A percentile compares a stretch with the other conserved stretches of the same genome.
phyloP scores from a whole-genome alignment of 2,329 filamentous ascomycete species.

The Paramyrothecium sp. region DNA sequence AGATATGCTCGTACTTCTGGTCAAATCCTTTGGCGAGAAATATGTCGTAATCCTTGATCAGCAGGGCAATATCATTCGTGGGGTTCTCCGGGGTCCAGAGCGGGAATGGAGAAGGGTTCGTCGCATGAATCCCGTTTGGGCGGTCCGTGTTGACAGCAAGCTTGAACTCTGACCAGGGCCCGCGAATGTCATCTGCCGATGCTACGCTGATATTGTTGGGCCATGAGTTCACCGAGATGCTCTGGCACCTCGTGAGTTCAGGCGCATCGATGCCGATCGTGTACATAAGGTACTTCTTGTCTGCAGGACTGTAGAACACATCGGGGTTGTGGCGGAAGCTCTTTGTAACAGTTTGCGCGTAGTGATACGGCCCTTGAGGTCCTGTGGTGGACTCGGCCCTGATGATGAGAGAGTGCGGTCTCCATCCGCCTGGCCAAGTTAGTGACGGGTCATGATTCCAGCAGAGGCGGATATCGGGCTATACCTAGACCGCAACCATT shows the following conservation, averaged over 20 bases:
- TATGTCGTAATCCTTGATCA: conserved; percentile 12
- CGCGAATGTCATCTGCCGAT: conserved; percentile 11
- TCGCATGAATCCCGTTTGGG: conserved; percentile 21
- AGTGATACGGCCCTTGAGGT: conserved; percentile 42
- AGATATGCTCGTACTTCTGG: conserved; percentile 4
- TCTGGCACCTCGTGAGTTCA: not conserved
- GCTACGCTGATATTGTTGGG: conserved; percentile 23
- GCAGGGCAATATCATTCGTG: conserved; percentile 7
- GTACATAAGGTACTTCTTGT: conserved; percentile 43
- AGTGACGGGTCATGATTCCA: too few species aligned
- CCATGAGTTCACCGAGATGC: conserved; percentile 9
- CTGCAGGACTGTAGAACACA: conserved; percentile 39
- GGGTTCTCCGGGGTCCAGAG: conserved; percentile 16
- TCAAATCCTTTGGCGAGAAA: conserved; percentile 2
- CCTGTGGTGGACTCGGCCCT: conserved; percentile 42
- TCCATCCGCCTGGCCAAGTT: conserved; percentile 33
- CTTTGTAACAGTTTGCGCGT: conserved; percentile 34
- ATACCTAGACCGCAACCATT: conserved; percentile 39
- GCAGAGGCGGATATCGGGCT: too few species aligned
- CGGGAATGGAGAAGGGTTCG: conserved; percentile 40
- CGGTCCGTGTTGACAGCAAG: conserved; percentile 10
- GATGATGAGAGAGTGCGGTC: conserved; percentile 41
- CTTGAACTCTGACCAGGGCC: conserved; percentile 12
- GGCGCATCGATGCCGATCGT: conserved; percentile 32
- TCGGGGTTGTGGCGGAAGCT: conserved; percentile 47